Evolutionary conservation across 352 stramenopile genomes (phyloP), one percentile per base, ranked within the genome.

Genomic region (Halophytophthora batemanensis): DNA sequence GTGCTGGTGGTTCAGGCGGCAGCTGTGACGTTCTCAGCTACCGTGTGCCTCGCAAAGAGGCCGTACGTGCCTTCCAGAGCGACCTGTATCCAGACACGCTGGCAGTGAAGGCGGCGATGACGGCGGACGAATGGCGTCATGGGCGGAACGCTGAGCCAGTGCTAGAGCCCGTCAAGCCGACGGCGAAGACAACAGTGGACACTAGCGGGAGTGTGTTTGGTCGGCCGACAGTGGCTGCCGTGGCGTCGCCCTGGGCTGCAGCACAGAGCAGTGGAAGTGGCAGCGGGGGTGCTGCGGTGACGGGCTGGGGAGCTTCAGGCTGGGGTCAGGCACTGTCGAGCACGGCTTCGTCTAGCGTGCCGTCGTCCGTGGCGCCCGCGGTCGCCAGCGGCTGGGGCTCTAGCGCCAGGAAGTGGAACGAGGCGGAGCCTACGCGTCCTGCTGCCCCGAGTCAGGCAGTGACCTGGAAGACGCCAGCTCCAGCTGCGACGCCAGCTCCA

Each of bases 1-100:
- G 37, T 36, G 57, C 48, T 36, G 70, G 58, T 13, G 69, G 54
- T 14, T 53, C 59, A 3, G 67, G 59, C 13, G 70, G 72, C 6
- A 64, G 71, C 22, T 87, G 77, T 22, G 80, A 93, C 41, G 61
- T 86, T 6, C 36, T 91, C 21, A 78, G 74, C 39, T 90, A 84
- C 51, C 64, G 60, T 5, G 77, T 93, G 25, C 82, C 82, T 25
- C 74, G 82, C 6, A 80, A 80, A 28, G 74, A 87, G 23, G 75
- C 75, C 0, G 53, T 44, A 11, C 77, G 72, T 38, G 59, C 74
- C 41, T 93, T 91, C 56, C 82, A 93, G 52, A 72, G 57, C 36
- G 82, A 93, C 58, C 69, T 93, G 66, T 93, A 84, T 61, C 82
- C 80, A 0, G 62, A 86, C 19, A 90, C 80, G 11, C 50, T 62